Evolutionary conservation across 352 stramenopile genomes (phyloP).

Genomic region (Elongisporangium prolatum): DNA sequence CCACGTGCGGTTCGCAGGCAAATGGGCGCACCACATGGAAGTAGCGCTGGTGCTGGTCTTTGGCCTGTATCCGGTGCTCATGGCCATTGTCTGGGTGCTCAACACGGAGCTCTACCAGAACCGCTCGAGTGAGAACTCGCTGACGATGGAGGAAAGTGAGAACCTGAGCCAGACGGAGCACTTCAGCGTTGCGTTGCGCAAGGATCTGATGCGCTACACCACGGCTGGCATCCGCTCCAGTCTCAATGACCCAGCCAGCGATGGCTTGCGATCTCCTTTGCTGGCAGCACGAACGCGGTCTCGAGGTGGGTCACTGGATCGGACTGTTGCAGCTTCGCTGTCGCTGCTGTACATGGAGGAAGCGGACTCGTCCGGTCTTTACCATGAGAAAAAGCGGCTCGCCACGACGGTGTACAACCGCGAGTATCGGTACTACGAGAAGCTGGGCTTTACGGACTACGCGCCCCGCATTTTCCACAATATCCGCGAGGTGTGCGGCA

Average conservation of each 20-base stretch:
- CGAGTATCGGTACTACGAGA: conserved; percentile 83
- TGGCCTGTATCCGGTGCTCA: conserved; percentile 62
- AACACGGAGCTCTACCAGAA: conserved; percentile 85
- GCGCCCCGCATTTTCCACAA: conserved; percentile 82
- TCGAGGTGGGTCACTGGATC: conserved; percentile 34
- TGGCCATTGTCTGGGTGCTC: conserved; percentile 74
- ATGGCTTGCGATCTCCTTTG: conserved; percentile 40
- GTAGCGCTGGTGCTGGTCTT: conserved; percentile 62
- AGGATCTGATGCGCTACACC: conserved; percentile 85
- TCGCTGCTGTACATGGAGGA: conserved; percentile 68
- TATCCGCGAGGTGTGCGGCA: conserved; percentile 71
- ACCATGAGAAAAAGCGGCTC: conserved; percentile 80
- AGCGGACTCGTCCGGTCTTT: conserved; percentile 41
- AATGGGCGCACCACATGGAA: conserved; percentile 50
- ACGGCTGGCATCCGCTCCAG: conserved; percentile 80
- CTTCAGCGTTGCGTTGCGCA: conserved; percentile 71
- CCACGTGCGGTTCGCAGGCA: conserved; percentile 51
- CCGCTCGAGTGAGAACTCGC: conserved; percentile 59
- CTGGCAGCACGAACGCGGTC: conserved; percentile 24
- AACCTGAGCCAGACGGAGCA: conserved; percentile 51
- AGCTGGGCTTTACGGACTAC: conserved; percentile 85
- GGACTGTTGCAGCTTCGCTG: conserved; percentile 29
- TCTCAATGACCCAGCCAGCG: conserved; percentile 47
- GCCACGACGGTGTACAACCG: conserved; percentile 81
- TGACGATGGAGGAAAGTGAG: conserved; percentile 41